These are phyloP conservation scores for Amanita pseudoporphyria DNA, from an alignment of 768 basidiomycete species.

Conservation along the genomic window DNA sequence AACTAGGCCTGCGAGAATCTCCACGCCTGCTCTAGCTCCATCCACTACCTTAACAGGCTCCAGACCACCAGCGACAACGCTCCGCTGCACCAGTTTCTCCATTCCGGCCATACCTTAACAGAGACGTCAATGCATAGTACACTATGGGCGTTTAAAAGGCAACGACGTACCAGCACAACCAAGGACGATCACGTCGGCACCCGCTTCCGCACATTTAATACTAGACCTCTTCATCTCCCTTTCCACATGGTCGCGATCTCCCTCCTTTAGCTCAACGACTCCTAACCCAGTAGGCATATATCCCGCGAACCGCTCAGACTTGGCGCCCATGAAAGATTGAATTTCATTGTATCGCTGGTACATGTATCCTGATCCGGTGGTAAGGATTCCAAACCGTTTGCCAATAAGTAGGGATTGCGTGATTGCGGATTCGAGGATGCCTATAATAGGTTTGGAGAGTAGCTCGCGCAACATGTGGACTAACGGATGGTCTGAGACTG, in stretches of 20 bases:
- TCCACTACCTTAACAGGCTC: conserved; percentile 22
- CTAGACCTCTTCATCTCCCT: conserved; percentile 21
- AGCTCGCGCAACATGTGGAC: conserved; percentile 23
- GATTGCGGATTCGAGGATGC: conserved; percentile 27
- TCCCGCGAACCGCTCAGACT: conserved; percentile 26
- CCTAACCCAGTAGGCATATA: conserved; percentile 22
- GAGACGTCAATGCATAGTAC: not conserved
- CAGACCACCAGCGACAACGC: conserved; percentile 19
- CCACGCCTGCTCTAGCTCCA: conserved; percentile 29
- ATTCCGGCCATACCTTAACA: conserved; percentile 26
- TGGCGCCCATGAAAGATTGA: conserved; percentile 23
- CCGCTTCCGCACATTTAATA: conserved; percentile 19
- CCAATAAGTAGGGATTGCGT: conserved; percentile 24
- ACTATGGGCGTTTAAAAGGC: not conserved
- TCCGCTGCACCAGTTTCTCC: conserved; percentile 22
- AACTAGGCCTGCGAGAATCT: conserved; percentile 23
- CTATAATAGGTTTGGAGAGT: conserved; percentile 23
- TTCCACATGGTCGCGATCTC: conserved; percentile 20
- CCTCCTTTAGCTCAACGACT: conserved; percentile 25
- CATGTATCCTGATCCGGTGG: conserved; percentile 25
- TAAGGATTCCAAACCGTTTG: conserved; percentile 27
- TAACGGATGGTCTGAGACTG: conserved; percentile 29
- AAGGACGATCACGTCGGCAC: conserved; percentile 27
- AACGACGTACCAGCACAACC: conserved; percentile 24
- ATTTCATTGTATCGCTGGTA: conserved; percentile 24